phyloP scores from a whole-genome alignment of 2,329 filamentous ascomycete genomes.

The Penicillium sp. region DNA sequence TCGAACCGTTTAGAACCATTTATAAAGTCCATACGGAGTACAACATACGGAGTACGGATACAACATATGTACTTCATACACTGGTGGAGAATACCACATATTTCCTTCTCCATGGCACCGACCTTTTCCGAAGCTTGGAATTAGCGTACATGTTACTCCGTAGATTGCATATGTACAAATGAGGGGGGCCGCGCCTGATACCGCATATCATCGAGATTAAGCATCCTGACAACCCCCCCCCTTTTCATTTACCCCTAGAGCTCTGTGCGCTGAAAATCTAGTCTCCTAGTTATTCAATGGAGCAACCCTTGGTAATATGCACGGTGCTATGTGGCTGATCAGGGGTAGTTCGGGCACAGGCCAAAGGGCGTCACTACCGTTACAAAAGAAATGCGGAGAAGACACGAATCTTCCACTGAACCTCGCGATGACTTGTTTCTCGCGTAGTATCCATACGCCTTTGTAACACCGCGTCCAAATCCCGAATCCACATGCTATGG shows the following conservation, averaged over 20 bases:
- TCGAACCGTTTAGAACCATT: neutral
- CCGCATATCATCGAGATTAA: neutral
- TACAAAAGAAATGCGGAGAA: constrained; percentile 2
- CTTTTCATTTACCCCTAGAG: neutral
- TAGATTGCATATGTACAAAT: neutral
- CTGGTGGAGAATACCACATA: neutral
- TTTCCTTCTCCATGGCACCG: neutral
- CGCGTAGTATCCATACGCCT: neutral
- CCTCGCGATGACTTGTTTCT: neutral
- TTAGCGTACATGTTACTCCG: neutral
- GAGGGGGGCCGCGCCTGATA: neutral
- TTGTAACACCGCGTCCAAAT: neutral
- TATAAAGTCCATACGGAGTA: neutral
- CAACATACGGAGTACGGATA: neutral
- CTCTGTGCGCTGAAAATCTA: neutral
- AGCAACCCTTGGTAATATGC: neutral
- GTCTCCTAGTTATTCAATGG: neutral
- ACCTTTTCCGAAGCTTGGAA: neutral
- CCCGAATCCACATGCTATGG: constrained; percentile 3
- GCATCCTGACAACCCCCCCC: neutral
- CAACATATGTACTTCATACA: neutral
- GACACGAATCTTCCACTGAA: neutral
- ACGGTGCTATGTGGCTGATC: constrained; percentile 4
- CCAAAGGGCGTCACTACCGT: neutral
- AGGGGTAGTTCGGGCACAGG: neutral